phyloP scores from a whole-genome alignment of 495 filamentous ascomycete species.

The Penicillium egyptiacum region DNA sequence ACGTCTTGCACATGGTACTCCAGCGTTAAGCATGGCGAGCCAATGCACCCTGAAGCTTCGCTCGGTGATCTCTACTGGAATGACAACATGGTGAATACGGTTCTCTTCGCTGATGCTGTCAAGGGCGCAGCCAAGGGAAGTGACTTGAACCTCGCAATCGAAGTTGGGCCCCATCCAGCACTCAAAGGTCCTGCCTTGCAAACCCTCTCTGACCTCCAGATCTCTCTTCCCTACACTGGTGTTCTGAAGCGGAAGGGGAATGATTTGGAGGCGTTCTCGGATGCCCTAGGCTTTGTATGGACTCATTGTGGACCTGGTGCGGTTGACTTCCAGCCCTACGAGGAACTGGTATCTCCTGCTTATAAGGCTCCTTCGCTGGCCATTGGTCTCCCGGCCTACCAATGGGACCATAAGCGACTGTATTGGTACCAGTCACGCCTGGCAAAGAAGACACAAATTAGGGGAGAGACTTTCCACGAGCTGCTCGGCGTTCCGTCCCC shows the following conservation, averaged over 20 bases:
- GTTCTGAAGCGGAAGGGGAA: conserved; percentile 34
- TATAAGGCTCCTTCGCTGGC: too few relatives aligned
- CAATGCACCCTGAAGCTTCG: too few relatives aligned
- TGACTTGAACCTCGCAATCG: conserved; percentile 36
- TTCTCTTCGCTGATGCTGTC: conserved; percentile 11
- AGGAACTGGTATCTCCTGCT: too few relatives aligned
- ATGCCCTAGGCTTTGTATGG: conserved; percentile 52
- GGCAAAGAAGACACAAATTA: too few relatives aligned
- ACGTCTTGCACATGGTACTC: conserved; percentile 8
- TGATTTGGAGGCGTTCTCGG: conserved; percentile 38
- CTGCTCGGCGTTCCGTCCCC: too few relatives aligned
- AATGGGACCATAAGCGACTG: too few relatives aligned
- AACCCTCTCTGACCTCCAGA: conserved; percentile 20
- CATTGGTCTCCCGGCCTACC: too few relatives aligned
- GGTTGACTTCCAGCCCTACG: too few relatives aligned
- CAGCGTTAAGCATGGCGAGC: conserved; percentile 10
- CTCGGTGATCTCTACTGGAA: too few relatives aligned
- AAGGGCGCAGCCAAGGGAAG: not conserved
- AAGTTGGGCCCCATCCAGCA: conserved; percentile 53
- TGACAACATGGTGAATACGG: conserved; percentile 12
- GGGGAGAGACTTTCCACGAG: too few relatives aligned
- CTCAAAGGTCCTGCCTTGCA: conserved; percentile 39
- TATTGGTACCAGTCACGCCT: too few relatives aligned
- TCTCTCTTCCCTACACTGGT: conserved; percentile 38
- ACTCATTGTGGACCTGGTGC: too few relatives aligned